phyloP scores from a whole-genome alignment of 2,329 filamentous ascomycete genomes.

The Fusarium verrucosum region DNA sequence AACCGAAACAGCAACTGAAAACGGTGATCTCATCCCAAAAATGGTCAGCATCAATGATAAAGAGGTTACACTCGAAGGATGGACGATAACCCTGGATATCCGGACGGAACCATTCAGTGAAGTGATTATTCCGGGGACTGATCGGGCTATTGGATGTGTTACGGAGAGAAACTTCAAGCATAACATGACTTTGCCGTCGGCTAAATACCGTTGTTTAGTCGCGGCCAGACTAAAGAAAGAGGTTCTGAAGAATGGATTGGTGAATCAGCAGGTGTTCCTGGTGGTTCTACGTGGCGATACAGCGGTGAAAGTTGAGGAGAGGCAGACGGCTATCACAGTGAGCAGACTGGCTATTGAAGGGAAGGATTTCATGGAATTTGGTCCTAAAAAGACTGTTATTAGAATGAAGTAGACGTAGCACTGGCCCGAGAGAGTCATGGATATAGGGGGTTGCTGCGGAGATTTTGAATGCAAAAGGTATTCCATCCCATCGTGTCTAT shows the following conservation, averaged over 20 bases:
- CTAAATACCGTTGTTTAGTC: not conserved
- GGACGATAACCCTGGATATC: not conserved
- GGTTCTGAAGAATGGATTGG: not conserved
- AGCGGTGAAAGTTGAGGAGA: not conserved
- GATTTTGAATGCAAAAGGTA: not conserved
- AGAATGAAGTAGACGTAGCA: not conserved
- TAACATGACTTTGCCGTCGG: not conserved
- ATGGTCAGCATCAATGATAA: not conserved
- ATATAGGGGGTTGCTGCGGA: too few relatives aligned
- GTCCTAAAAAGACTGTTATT: not conserved
- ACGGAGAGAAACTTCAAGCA: not conserved
- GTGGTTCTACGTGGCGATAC: not conserved
- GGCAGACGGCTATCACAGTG: not conserved
- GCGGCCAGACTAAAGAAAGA: not conserved
- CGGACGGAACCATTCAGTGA: not conserved
- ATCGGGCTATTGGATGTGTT: not conserved
- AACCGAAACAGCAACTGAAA: not conserved
- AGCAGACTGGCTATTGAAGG: not conserved
- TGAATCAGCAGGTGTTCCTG: not conserved
- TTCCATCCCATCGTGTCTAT: not conserved
- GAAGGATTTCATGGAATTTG: not conserved
- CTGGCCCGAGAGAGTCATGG: not conserved
- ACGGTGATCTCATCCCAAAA: not conserved
- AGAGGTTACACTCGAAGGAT: fast-evolving
- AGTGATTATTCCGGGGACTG: not conserved